These are phyloP conservation scores for Cymbidium sinense DNA, from an alignment of 106 monocot species.

Conservation along the genomic window DNA sequence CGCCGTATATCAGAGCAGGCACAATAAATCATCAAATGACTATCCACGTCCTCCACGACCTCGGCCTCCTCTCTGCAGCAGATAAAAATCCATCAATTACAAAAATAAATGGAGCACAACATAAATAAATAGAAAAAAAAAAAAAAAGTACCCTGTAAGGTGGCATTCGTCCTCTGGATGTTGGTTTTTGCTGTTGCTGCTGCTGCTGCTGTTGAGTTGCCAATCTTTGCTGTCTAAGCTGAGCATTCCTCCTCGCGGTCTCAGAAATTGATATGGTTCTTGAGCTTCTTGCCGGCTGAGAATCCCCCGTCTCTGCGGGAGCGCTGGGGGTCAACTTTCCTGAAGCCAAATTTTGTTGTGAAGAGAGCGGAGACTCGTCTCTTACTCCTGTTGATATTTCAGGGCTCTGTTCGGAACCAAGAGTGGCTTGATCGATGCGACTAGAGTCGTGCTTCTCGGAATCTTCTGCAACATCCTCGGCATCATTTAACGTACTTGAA, in stretches of 20 bases:
- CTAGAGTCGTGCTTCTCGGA: conserved; percentile 15
- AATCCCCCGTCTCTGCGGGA: conserved; percentile 16
- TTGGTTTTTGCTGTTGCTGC: neutral
- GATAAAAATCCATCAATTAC: neutral
- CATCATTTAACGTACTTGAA: conserved; percentile 11
- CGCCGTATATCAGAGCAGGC: neutral
- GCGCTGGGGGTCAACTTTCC: conserved; percentile 17
- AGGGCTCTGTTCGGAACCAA: conserved; percentile 16
- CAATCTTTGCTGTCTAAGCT: conserved; percentile 23
- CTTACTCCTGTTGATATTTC: conserved; percentile 11
- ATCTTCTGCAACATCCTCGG: conserved; percentile 30
- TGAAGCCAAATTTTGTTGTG: conserved; percentile 7
- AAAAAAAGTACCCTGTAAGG: neutral
- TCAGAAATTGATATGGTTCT: conserved; percentile 39
- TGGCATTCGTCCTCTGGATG: neutral
- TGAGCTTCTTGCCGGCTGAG: conserved; percentile 10
- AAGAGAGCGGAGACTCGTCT: conserved; percentile 18
- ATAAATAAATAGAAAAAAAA: neutral
- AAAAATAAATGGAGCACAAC: neutral
- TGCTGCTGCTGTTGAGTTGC: conserved; percentile 10
- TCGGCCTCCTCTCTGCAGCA: conserved; percentile 1
- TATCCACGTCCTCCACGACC: conserved; percentile 4
- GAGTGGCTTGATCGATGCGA: conserved; percentile 20
- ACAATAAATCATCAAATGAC: neutral
- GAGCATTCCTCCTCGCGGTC: conserved; percentile 36